Base-by-base conservation (phyloP, 2,329 filamentous ascomycete species). In the Penicillium paneum region DNA sequence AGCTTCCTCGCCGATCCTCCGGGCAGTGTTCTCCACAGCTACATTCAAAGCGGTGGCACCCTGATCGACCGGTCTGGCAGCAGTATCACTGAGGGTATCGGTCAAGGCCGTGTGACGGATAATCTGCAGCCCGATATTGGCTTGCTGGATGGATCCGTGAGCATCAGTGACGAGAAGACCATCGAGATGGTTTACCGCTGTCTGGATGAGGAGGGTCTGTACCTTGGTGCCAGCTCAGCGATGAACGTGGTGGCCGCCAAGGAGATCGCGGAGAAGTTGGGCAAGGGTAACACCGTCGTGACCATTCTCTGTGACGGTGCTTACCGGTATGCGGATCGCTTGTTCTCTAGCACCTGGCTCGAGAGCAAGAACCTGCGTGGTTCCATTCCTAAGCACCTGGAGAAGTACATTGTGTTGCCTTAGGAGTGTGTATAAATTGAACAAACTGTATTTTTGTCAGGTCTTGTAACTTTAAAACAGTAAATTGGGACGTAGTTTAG, bases 181-280 rank as follows among this genome's bases (percentile, higher is more conserved):
- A 93, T 99, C 64, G 90, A 90, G 75, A 97, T 97, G 94, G 91
- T 99, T 41, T 99, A 97, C 78, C 81, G 93, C 61, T 96, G 93
- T 70, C 79, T 99, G 59, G 92, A 97, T 67, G 91, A 97, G 76
- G 94, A 99, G 72, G 94, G 94, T 2, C 77, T 99, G 48, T 99
- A 99, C 73, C 81, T 99, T 2, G 94, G 94, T 59, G 94, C 94
- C 35, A 96, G 91, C 76, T 96, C 90, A 24, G 89, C 90, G 55
- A 79, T 99, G 67, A 99, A 99, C 71, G 94, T 99, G 13, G 94
- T 93, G 7, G 94, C 94, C 1, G 94, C 94, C 15, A 91, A 93
- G 77, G 90, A 97, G 76, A 88, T 97, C 29, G 94, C 94, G 0
- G 86, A 94, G 81, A 90, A 90, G 76, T 77, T 99, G 58, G 94